phyloP scores from a whole-genome alignment of 2,329 filamentous ascomycete species.

The Botrytis elliptica region DNA sequence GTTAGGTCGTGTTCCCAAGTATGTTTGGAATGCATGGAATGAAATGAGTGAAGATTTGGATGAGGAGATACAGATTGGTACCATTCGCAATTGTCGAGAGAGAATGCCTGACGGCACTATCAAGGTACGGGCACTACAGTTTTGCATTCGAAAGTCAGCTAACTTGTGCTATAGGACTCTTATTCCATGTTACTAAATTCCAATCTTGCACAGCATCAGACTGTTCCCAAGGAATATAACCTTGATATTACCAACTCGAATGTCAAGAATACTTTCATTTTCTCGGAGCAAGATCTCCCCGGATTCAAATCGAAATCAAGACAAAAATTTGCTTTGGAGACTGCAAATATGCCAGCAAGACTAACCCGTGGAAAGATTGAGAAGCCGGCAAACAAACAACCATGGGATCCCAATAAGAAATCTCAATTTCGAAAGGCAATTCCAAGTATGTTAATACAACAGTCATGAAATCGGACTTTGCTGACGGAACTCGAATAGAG shows the following conservation, averaged over 20 bases:
- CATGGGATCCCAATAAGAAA: conserved; percentile 49
- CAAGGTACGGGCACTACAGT: conserved; percentile 37
- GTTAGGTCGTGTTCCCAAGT: conserved; percentile 74
- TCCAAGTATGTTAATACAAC: conserved; percentile 55
- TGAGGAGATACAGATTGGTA: conserved; percentile 78
- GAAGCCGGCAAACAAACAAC: conserved; percentile 45
- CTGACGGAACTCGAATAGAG: conserved; percentile 49
- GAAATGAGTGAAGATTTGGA: conserved; percentile 66
- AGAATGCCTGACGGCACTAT: conserved; percentile 52
- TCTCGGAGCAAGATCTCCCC: conserved; percentile 89
- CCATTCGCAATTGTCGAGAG: conserved; percentile 51
- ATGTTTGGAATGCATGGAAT: conserved; percentile 77
- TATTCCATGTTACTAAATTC: conserved; percentile 67
- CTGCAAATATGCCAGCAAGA: conserved; percentile 58
- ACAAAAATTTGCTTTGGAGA: conserved; percentile 54
- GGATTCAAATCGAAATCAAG: conserved; percentile 65
- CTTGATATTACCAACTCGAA: conserved; percentile 65
- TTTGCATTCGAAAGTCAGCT: conserved; percentile 14
- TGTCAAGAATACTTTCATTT: conserved; percentile 86
- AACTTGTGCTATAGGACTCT: conserved; percentile 41
- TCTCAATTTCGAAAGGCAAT: conserved; percentile 70
- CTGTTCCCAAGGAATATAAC: conserved; percentile 85
- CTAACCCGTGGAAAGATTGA: conserved; percentile 47
- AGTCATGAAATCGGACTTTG: neutral
- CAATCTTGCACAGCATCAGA: conserved; percentile 64